Percentiles rank a stretch among this genome's conserved stretches.
phyloP scores from a whole-genome alignment of 2,329 filamentous ascomycete genomes.

The Didymella keratinophila region DNA sequence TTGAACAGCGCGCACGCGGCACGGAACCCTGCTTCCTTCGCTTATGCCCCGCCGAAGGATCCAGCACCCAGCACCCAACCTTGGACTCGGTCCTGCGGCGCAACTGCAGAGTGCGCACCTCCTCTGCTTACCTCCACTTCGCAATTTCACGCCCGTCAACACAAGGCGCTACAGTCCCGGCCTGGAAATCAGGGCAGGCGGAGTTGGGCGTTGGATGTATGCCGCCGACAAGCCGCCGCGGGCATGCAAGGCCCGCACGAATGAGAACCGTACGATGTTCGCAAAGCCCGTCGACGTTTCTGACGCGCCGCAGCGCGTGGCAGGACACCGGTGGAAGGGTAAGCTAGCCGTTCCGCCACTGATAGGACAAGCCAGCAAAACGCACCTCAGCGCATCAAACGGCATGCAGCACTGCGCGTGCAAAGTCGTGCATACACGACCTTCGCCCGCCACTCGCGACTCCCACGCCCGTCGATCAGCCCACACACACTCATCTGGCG shows the following conservation, averaged over 20 bases:
- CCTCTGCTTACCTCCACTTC: slow-evolving; percentile 3
- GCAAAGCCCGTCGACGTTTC: slow-evolving; percentile 18
- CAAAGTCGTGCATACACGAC: slow-evolving; percentile 12
- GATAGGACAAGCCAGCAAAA: slow-evolving; percentile 11
- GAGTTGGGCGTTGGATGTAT: slow-evolving; percentile 5
- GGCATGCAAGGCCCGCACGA: slow-evolving; percentile 12
- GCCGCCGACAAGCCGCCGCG: slow-evolving; percentile 13
- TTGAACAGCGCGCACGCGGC: slow-evolving; percentile 8
- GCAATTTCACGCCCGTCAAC: background rate
- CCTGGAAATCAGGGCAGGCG: background rate
- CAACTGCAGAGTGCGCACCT: slow-evolving; percentile 2
- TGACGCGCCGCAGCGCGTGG: slow-evolving; percentile 19
- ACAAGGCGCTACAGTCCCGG: background rate
- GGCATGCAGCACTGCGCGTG: slow-evolving; percentile 16
- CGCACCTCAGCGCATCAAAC: background rate
- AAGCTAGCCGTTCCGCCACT: slow-evolving; percentile 8
- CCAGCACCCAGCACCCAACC: slow-evolving; percentile 2
- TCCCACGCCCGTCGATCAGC: slow-evolving; percentile 7
- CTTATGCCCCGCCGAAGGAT: slow-evolving; percentile 12
- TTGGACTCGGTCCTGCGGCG: slow-evolving; percentile 1
- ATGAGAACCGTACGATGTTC: slow-evolving; percentile 18
- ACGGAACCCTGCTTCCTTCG: slow-evolving; percentile 9
- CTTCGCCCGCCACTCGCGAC: slow-evolving; percentile 3
- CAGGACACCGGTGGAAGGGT: slow-evolving; percentile 14
- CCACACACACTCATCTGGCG: slow-evolving; percentile 2